Percentiles rank a stretch among this genome's conserved stretches.
phyloP scores from a whole-genome alignment of 78 protist genomes.

The Dictyostelium firmibasis region DNA sequence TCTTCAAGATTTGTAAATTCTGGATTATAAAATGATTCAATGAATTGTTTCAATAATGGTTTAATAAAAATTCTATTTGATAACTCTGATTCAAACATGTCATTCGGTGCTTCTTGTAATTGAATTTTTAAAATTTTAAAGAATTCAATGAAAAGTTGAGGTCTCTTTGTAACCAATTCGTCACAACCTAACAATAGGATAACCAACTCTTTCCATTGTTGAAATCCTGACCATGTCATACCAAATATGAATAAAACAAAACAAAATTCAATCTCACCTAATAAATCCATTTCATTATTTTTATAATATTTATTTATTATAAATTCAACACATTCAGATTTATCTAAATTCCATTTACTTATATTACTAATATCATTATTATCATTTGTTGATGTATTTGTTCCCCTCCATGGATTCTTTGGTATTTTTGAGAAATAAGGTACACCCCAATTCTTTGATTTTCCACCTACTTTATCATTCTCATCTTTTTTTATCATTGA shows the following conservation, averaged over 20 bases:
- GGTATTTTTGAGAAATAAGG: conserved; percentile 68
- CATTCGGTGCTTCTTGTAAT: conserved; percentile 36
- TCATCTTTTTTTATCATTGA: background rate
- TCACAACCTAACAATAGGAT: conserved; percentile 42
- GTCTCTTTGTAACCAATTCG: background rate
- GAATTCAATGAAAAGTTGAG: background rate
- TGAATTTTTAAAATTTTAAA: conserved; percentile 9
- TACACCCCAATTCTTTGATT: conserved; percentile 55
- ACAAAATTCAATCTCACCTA: conserved; percentile 58
- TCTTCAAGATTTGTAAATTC: background rate
- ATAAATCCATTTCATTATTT: background rate
- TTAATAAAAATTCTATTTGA: conserved; percentile 44
- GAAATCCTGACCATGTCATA: conserved; percentile 28
- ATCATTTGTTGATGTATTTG: background rate
- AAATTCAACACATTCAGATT: background rate
- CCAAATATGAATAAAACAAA: conserved; percentile 40
- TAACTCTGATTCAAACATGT: conserved; percentile 38
- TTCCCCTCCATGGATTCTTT: conserved; percentile 10
- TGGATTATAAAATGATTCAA: conserved; percentile 16
- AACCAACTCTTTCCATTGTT: conserved; percentile 45
- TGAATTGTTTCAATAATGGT: conserved; percentile 53
- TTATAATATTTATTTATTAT: conserved; percentile 22
- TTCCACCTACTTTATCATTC: too few species aligned
- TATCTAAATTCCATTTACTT: conserved; percentile 68
- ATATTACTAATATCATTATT: background rate